Evolutionary conservation across 169 alveolate genomes (phyloP).

Genomic region (Cyclospora cayetanensis): DNA sequence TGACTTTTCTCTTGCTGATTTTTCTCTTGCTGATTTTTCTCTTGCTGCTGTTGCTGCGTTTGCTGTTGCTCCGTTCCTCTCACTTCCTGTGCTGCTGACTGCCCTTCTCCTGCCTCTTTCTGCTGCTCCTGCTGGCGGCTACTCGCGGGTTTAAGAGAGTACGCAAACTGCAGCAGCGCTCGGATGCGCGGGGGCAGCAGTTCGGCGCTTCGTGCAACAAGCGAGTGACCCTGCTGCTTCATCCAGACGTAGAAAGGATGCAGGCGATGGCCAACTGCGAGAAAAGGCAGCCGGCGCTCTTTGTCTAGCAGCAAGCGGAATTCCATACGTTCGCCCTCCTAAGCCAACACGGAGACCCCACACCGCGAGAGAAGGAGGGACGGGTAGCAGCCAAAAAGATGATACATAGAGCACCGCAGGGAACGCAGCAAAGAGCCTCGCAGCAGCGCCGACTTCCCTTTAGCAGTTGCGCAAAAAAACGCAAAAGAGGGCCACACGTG

Average conservation of each 20-base stretch:
- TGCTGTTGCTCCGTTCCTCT: neutral
- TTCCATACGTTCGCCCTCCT: slow-evolving; percentile 74
- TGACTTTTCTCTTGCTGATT: neutral
- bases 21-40: neutral
- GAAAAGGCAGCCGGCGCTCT: slow-evolving; percentile 51
- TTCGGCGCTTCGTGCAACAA: slow-evolving; percentile 11
- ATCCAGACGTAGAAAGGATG: slow-evolving; percentile 64
- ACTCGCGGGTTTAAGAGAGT: neutral
- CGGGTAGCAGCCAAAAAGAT: neutral
- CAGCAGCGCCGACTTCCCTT: neutral
- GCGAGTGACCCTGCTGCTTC: slow-evolving; percentile 37
- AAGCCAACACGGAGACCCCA: neutral
- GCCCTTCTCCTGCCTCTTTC: neutral
- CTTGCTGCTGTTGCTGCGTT: no score
- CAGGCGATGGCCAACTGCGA: slow-evolving; percentile 60
- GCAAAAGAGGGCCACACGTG: no score
- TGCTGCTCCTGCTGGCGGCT: slow-evolving; percentile 8
- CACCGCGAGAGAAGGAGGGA: neutral
- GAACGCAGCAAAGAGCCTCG: neutral
- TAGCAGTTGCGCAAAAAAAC: no score
- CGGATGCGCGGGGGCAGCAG: slow-evolving; percentile 44
- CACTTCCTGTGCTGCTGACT: no score
- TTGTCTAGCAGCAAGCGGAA: slow-evolving; percentile 64
- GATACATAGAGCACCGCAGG: no score
- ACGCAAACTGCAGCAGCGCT: slow-evolving; percentile 27